Evolutionary conservation across 1,139 yeast species (phyloP), one percentile per base, ranked within the genome.

Genomic region (Kodamaea fungicola): DNA sequence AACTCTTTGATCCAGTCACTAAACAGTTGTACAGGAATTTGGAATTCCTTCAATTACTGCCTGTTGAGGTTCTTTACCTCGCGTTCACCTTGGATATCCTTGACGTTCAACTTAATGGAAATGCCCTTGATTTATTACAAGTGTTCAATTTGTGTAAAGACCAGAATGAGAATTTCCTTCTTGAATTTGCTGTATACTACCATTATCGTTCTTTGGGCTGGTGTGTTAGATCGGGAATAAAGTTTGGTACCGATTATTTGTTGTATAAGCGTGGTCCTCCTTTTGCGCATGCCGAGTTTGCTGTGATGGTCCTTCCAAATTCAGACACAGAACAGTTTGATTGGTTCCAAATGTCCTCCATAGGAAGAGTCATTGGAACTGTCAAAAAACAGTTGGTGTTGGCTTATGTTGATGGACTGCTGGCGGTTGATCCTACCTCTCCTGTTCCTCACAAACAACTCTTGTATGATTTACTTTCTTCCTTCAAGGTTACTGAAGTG

Each of bases 181-280:
- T 74, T 2, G 71, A 76, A 32, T 92, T 86, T 52, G 80, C 79
- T 5, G 92, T 77, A 0, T 92, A 90, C 52, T 95, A 89, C 54
- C 90, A 89, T 55, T 90, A 80, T 59, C 71, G 96, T 37, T 80
- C 96, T 0, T 71, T 80, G 25, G 97, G 97, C 0, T 92, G 97
- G 97, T 90, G 97, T 67, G 95, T 83, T 2, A 71, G 95, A 42
- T 78, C 90, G 1, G 98, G 97, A 0, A 77, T 90, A 41, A 92
- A 92, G 56, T 92, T 92, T 60, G 96, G 97, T 2, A 76, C 87
- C 16, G 95, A 90, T 49, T 82, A 70, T 59, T 64, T 92, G 12
- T 65, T 92, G 6, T 92, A 92, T 57, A 79, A 83, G 40, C 71
- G 92, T 40, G 99, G 99, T 0, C 98, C 98, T 7, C 97, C 97